These are phyloP conservation scores for Daldinia sp. DNA, from an alignment of 2,329 filamentous ascomycete genomes.

Conservation along the genomic window DNA sequence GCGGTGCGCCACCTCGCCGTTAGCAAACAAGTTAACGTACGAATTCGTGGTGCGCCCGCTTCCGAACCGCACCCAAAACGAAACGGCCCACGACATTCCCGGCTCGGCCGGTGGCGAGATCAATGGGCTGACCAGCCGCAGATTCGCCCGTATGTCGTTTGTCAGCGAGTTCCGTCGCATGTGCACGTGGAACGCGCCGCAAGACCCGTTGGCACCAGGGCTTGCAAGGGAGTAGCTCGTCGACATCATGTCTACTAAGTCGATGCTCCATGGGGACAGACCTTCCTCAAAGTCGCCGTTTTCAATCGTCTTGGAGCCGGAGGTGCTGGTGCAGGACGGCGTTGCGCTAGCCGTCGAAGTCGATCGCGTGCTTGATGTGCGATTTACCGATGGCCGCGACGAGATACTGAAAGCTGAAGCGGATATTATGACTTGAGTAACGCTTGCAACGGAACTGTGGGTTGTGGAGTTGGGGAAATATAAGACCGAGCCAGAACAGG, in stretches of 20 bases:
- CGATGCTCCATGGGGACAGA: conserved; percentile 47
- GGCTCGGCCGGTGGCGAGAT: conserved; percentile 29
- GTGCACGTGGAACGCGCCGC: conserved; percentile 43
- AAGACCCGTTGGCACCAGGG: conserved; percentile 42
- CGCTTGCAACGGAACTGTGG: background rate
- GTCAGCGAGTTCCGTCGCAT: conserved; percentile 45
- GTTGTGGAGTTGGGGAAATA: conserved; percentile 29
- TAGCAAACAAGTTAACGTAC: conserved; percentile 52
- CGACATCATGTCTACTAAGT: conserved; percentile 47
- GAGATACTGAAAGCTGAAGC: background rate
- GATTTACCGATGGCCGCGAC: conserved; percentile 5
- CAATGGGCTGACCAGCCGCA: conserved; percentile 41
- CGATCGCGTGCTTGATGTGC: conserved; percentile 5
- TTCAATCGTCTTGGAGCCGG: conserved; percentile 32
- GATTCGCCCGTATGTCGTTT: conserved; percentile 43
- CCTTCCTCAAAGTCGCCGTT: conserved; percentile 49
- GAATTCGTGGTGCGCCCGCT: conserved; percentile 51
- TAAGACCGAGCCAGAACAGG: conserved; percentile 6
- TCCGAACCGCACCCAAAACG: conserved; percentile 44
- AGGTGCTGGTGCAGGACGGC: conserved; percentile 22
- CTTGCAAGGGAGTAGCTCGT: conserved; percentile 41
- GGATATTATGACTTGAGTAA: background rate
- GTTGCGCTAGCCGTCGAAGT: conserved; percentile 12
- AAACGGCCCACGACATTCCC: conserved; percentile 32
- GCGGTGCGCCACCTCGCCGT: conserved; percentile 57